phyloP scores from a whole-genome alignment of 306 rosid genomes.

The Cercis canadensis region DNA sequence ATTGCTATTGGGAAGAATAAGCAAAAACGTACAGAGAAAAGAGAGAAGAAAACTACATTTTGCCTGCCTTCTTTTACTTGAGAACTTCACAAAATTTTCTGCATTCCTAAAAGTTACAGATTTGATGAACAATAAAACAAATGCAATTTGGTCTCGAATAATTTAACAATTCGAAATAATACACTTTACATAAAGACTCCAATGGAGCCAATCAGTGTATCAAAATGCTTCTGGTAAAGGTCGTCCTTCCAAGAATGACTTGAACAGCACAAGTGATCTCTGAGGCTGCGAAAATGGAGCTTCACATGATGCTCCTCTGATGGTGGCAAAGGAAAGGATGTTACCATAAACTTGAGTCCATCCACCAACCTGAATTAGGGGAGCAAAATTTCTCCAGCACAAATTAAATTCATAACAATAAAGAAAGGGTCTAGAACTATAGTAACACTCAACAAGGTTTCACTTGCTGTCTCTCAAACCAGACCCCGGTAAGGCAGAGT shows the following conservation, averaged over 20 bases:
- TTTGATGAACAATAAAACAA: too few relatives aligned
- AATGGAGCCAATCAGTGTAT: slow-evolving; percentile 14
- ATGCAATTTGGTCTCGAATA: too few relatives aligned
- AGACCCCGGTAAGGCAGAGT: slow-evolving; percentile 85
- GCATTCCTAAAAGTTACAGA: too few relatives aligned
- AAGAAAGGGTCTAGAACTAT: too few relatives aligned
- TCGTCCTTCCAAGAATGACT: slow-evolving; percentile 71
- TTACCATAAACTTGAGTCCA: slow-evolving; percentile 98
- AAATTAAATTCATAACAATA: slow-evolving; percentile 10
- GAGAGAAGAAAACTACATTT: too few relatives aligned
- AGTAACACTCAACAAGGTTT: slow-evolving; percentile 15
- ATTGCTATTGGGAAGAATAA: too few relatives aligned
- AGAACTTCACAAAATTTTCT: too few relatives aligned
- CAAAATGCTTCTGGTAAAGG: slow-evolving; percentile 80
- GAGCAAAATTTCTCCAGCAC: slow-evolving; percentile 25
- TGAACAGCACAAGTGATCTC: slow-evolving; percentile 87
- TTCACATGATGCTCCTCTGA: slow-evolving; percentile 97
- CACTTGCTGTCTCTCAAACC: slow-evolving; percentile 94
- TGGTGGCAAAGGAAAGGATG: slow-evolving; percentile 87
- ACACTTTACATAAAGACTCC: too few relatives aligned
- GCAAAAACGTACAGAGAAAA: too few relatives aligned
- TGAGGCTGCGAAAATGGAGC: slow-evolving; percentile 97
- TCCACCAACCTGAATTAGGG: slow-evolving; percentile 97
- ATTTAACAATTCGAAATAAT: too few relatives aligned
- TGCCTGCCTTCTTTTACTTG: too few relatives aligned